Percentiles rank a stretch among this genome's conserved stretches.
Conservation (phyloP, 1,284 basidiomycete species). For the Sanguinoderma infundibulare region DNA sequence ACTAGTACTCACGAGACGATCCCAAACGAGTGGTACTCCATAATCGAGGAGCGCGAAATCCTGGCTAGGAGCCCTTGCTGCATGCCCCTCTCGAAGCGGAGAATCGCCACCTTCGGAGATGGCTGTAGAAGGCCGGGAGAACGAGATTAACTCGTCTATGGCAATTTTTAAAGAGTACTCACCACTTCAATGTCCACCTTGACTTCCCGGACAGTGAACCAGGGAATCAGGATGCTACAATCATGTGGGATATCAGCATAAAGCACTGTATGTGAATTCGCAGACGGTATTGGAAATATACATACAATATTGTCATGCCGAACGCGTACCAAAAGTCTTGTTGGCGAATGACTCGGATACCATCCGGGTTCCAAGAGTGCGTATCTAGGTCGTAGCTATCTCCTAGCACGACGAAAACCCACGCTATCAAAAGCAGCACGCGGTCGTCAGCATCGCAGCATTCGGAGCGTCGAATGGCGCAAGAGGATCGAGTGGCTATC, state of each 20-base stretch:
- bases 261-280: background rate
- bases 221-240: constrained; percentile 44
- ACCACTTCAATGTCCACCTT: constrained; percentile 48
- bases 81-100: constrained; percentile 73
- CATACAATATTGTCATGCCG: constrained; percentile 46
- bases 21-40: constrained; percentile 76
- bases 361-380: constrained; percentile 43
- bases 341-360: constrained; percentile 40
- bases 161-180: constrained; percentile 20
- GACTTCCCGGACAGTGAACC: constrained; percentile 48
- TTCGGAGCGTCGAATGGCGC: background rate
- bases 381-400: constrained; percentile 47
- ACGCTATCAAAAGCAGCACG: constrained; percentile 32
- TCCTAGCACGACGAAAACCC: constrained; percentile 49
- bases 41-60: constrained; percentile 64
- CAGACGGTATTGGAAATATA: background rate
- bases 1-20: constrained; percentile 61
- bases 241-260: background rate
- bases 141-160: constrained; percentile 9
- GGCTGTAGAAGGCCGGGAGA: constrained; percentile 44
- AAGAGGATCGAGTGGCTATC: background rate
- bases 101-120: constrained; percentile 67
- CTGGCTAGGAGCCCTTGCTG: constrained; percentile 71
- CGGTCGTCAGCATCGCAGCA: constrained; percentile 22
- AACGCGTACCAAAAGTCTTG: constrained; percentile 52